These are phyloP conservation scores for Lablab purpureus DNA, from an alignment of 306 rosid species.

Conservation along the genomic window DNA sequence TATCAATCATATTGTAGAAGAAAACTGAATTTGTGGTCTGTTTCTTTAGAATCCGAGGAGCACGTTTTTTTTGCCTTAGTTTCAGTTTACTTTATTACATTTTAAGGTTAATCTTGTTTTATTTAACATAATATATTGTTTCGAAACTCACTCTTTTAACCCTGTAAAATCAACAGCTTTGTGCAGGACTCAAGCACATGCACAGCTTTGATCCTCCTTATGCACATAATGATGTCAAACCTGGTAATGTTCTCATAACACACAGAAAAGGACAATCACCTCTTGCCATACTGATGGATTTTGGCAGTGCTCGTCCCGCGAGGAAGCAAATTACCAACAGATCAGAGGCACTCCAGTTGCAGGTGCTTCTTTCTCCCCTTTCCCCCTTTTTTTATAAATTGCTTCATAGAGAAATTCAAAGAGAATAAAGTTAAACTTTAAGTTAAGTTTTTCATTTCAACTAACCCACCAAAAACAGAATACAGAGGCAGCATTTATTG, in stretches of 20 bases:
- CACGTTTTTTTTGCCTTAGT: neutral
- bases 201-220: slow-evolving; percentile 91
- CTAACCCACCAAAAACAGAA: too few species aligned
- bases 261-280: slow-evolving; percentile 81
- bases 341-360: slow-evolving; percentile 92
- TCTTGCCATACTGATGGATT: slow-evolving; percentile 97
- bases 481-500: too few species aligned
- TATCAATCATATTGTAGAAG: slow-evolving; percentile 26
- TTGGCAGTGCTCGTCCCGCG: slow-evolving; percentile 94
- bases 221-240: slow-evolving; percentile 97
- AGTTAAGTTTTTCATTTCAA: too few species aligned
- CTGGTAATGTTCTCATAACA: slow-evolving; percentile 92
- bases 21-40: slow-evolving; percentile 34
- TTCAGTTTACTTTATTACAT: slow-evolving; percentile 28
- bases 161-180: slow-evolving; percentile 72
- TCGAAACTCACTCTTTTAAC: slow-evolving; percentile 46
- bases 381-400: neutral
- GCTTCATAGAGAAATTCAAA: neutral
- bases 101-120: slow-evolving; percentile 22
- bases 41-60: slow-evolving; percentile 35
- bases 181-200: slow-evolving; percentile 98
- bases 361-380: slow-evolving; percentile 59
- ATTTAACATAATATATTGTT: slow-evolving; percentile 4
- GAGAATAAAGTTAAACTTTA: neutral
- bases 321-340: slow-evolving; percentile 83